Conservation (phyloP, 352 stramenopile species). For the Phytophthora pinifolia region DNA sequence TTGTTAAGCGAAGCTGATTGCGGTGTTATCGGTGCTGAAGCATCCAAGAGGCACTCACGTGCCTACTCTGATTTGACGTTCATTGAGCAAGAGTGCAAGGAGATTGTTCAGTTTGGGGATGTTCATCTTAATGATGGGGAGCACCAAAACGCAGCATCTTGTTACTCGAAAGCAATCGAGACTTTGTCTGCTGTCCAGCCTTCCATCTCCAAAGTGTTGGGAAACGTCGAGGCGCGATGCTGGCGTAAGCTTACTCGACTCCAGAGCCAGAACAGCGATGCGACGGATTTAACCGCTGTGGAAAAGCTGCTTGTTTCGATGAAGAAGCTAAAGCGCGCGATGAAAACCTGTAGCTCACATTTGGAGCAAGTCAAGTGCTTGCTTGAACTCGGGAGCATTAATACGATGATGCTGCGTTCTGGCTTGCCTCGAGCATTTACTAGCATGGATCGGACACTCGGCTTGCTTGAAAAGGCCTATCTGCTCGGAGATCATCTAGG, state of each 20-base stretch:
- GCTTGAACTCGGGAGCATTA: slow-evolving; percentile 45
- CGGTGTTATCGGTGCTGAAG: background rate
- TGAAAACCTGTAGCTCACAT: slow-evolving; percentile 38
- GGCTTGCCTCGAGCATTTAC: slow-evolving; percentile 38
- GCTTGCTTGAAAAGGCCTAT: slow-evolving; percentile 49
- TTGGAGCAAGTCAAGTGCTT: slow-evolving; percentile 55
- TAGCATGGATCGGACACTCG: slow-evolving; percentile 28
- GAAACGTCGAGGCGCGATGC: slow-evolving; percentile 34
- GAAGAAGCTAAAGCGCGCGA: slow-evolving; percentile 44
- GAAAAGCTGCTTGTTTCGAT: slow-evolving; percentile 41
- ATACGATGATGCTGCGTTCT: slow-evolving; percentile 43
- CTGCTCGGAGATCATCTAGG: slow-evolving; percentile 39
- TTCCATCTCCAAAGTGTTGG: slow-evolving; percentile 11
- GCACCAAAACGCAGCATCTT: slow-evolving; percentile 21
- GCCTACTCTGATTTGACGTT: slow-evolving; percentile 29
- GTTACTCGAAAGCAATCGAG: slow-evolving; percentile 27
- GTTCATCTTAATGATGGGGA: slow-evolving; percentile 29
- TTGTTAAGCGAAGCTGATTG: background rate
- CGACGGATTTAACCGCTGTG: slow-evolving; percentile 24
- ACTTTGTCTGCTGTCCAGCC: slow-evolving; percentile 9
- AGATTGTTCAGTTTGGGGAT: slow-evolving; percentile 46
- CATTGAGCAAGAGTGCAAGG: slow-evolving; percentile 47
- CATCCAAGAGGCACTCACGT: slow-evolving; percentile 6
- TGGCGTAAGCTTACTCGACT: slow-evolving; percentile 52
- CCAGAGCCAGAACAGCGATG: slow-evolving; percentile 26